These are phyloP conservation scores for Chenopodium album DNA, from an alignment of 148 eudicot genomes.

Conservation along the genomic window DNA sequence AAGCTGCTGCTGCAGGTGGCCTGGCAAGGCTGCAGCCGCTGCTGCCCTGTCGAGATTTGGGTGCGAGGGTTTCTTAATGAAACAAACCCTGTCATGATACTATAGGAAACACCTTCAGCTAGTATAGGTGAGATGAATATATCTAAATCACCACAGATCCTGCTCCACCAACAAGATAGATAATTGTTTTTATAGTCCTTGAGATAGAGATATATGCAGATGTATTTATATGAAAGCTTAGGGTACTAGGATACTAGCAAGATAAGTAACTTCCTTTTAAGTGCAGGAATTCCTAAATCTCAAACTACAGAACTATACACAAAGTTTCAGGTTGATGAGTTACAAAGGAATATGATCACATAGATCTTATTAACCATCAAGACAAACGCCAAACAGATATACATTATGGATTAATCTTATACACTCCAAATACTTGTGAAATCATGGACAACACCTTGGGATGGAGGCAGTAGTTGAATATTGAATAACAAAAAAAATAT, in stretches of 20 bases:
- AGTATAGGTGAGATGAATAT: background rate
- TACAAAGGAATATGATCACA: background rate
- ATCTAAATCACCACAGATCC: background rate
- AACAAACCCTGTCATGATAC: background rate
- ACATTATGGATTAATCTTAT: background rate
- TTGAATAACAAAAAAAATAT: background rate
- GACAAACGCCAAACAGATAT: background rate
- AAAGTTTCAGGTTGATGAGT: background rate
- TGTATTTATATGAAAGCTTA: background rate
- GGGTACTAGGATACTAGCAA: background rate
- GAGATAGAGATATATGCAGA: background rate
- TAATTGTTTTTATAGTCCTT: background rate
- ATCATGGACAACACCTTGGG: background rate
- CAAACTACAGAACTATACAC: background rate
- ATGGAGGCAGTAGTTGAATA: background rate
- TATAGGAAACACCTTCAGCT: background rate
- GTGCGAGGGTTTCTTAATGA: background rate
- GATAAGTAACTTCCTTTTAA: background rate
- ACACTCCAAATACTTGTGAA: background rate
- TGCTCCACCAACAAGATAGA: background rate
- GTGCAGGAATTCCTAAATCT: background rate
- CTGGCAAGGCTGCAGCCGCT: no score
- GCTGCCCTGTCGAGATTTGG: no score
- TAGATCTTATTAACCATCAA: background rate
- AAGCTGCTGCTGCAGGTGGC: no score